Base-by-base conservation (phyloP, 192 early-diverging fungal species). In the Backusella luteola region DNA sequence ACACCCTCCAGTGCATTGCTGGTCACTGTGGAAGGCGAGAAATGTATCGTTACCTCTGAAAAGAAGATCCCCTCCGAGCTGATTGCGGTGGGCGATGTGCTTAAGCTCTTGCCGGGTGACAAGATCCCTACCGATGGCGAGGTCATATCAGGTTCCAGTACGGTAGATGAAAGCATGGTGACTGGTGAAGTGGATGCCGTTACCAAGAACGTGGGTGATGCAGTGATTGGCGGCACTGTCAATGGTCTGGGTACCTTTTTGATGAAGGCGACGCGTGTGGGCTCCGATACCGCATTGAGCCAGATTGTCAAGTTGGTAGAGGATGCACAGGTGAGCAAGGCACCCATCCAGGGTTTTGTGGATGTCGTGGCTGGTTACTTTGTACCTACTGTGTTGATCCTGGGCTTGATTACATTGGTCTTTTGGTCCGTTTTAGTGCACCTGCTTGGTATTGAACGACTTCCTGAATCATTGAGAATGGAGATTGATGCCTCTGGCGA, bases 131-230 rank as follows among this genome's bases (percentile, higher is more conserved):
- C 94, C 0, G 98, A 99, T 79, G 98, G 97, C 17, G 76, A 84
- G 0, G 86, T 99, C 12, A 81, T 91, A 17, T 84, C 77, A 29
- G 98, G 98, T 19, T 36, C 73, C 5, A 94, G 94, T 39, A 86
- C 88, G 36, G 91, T 97, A 11, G 97, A 99, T 85, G 98, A 99
- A 85, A 94, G 95, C n/a, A 93, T 97, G 74, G 91, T 99, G 0
- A 98, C 98, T 0, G 98, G 98, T 73, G 98, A 99, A 83, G 92
- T 90, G 6, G 81, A 93, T 36, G 89, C 94, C 4, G 93, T 98
- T 44, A 63, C 19, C 76, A 99, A 98, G 80, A 68, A 73, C 38
- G 71, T 44, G 0, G 93, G 90, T 21, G 84, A 88, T 71, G 41
- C 66, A 4, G 90, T 98, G 36, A 95, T 99, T 80, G 96, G 94